Percentiles rank a stretch among this genome's conserved stretches.
Evolutionary conservation across 129 eudicot genomes (phyloP).

Genomic region (Smallanthus sonchifolius): DNA sequence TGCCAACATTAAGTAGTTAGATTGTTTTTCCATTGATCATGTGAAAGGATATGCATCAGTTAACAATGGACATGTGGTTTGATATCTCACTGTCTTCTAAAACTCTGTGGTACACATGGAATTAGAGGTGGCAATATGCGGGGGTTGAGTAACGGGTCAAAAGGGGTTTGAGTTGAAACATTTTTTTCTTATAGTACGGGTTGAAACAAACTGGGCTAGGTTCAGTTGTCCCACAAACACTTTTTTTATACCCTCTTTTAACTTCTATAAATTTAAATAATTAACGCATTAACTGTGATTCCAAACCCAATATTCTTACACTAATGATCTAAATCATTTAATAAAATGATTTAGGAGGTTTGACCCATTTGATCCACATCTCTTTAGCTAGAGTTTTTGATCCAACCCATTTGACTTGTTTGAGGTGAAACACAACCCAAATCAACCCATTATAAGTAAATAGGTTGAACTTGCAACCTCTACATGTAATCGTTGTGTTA

Average conservation of each 20-base stretch:
- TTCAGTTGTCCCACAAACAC: neutral
- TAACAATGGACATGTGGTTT: neutral
- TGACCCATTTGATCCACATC: neutral
- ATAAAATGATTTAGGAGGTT: neutral
- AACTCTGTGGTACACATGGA: neutral
- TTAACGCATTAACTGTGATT: neutral
- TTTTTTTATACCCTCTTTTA: neutral
- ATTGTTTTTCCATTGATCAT: neutral
- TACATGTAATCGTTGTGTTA: too few species aligned
- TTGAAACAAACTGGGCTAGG: neutral
- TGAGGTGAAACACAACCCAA: neutral
- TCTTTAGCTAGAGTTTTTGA: neutral
- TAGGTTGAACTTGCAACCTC: neutral
- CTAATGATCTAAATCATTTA: neutral
- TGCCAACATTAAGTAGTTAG: neutral
- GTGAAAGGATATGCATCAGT: neutral
- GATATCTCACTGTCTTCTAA: neutral
- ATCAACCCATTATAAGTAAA: neutral
- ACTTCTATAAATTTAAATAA: neutral
- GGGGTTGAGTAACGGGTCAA: neutral
- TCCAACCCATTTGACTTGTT: neutral
- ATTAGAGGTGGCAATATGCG: neutral
- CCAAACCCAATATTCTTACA: neutral
- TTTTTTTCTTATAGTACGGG: neutral
- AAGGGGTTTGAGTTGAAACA: neutral